phyloP scores from a whole-genome alignment of 768 basidiomycete genomes.

The Kwoniella sp. region DNA sequence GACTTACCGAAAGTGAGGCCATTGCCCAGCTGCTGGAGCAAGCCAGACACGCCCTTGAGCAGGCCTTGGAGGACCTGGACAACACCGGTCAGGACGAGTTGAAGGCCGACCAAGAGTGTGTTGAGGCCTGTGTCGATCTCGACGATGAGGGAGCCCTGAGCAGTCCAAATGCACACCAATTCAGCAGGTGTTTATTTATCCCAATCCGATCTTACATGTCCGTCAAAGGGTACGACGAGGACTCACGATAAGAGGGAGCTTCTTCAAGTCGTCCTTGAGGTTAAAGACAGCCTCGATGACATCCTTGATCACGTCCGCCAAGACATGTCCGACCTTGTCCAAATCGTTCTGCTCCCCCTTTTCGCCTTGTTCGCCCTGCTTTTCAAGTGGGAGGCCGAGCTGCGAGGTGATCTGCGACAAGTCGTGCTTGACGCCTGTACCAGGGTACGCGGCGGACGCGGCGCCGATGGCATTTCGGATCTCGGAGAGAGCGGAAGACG shows the following conservation, averaged over 20 bases:
- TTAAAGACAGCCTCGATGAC: conserved; percentile 19
- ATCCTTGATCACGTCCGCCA: conserved; percentile 25
- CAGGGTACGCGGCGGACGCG: conserved; percentile 7
- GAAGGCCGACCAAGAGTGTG: conserved; percentile 28
- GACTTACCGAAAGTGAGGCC: conserved; percentile 27
- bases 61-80: conserved; percentile 22
- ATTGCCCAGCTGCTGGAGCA: conserved; percentile 24
- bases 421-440: conserved; percentile 16
- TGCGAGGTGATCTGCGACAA: conserved; percentile 11
- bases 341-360: conserved; percentile 13
- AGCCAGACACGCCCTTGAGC: conserved; percentile 18
- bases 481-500: not conserved
- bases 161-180: not conserved
- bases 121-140: conserved; percentile 24
- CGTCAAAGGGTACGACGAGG: not conserved
- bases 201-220: too few species aligned
- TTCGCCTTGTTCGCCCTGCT: not conserved
- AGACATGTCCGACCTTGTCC: conserved; percentile 16
- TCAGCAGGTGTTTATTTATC: too few species aligned
- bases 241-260: conserved; percentile 27
- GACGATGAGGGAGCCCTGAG: conserved; percentile 29
- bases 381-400: conserved; percentile 14
- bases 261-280: conserved; percentile 23
- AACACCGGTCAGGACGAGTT: conserved; percentile 25
- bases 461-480: conserved; percentile 13